Base-by-base conservation (phyloP, 345 rosid genomes). In the Salix suchowensis region DNA sequence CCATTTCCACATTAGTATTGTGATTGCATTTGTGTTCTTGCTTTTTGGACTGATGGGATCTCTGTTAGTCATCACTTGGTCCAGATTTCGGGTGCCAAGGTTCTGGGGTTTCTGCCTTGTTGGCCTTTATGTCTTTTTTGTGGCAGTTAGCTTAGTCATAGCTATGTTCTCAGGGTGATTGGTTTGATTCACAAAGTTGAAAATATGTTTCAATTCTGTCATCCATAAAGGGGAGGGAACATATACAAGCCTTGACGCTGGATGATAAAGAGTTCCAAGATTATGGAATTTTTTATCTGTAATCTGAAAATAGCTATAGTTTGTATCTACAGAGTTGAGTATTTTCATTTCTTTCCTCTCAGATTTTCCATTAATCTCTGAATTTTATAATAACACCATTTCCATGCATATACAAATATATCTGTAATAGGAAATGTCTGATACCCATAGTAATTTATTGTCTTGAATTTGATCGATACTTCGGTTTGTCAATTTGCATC, bases 31-130 rank as follows among this genome's bases (percentile, higher is more conserved):
- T 60, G 97, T 91, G 26, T 96, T 96, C 93, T 85, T 96, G 91
- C 82, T 93, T 71, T 79, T 89, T 78, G 93, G 97, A 83, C 74
- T 93, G 69, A 96, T 93, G 98, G 99, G 98, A 36, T 96, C 99
- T 72, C 87, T 96, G 50, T 70, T 93, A 74, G 97, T 96, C 73
- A 85, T 93, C 77, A 96, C 96, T 54, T 96, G 99, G 99, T 87
- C 84, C 78, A 90, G 98, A 83, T 96, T 96, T 85, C 88, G 93
- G 48, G 96, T 96, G 67, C 99, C 97, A 4, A 87, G 86, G 68
- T 89, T 91, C 61, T 93, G 98, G 98, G 99, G 99, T 36, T 87
- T 96, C 79, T 96, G 92, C 87, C 97, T 96, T 66, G 97, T 96
- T 12, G 91, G 96, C 65, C 89, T 93, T 26, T 96, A 96, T 75